phyloP scores from a whole-genome alignment of 2,329 filamentous ascomycete species.

The Fonsecaea multimorphosa region DNA sequence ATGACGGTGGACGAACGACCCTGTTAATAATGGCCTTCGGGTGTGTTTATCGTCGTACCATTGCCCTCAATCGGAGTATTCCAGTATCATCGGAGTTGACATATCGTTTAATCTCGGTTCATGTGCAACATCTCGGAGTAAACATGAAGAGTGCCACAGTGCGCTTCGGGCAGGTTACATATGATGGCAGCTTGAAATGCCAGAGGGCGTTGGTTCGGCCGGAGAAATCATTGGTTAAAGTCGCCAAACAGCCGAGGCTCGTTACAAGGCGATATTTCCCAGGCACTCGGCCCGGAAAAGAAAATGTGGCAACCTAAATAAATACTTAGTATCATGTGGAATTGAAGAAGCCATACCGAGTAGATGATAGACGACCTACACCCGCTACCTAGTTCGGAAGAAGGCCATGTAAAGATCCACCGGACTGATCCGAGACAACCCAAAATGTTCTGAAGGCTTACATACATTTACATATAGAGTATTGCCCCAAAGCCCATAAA shows the following conservation, averaged over 20 bases:
- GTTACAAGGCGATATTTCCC: neutral
- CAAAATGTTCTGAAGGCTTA: neutral
- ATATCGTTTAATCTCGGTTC: neutral
- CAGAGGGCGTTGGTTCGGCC: conserved; percentile 19
- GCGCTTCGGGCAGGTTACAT: neutral
- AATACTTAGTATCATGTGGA: too few species aligned
- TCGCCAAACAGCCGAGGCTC: conserved; percentile 17
- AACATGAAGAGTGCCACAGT: neutral
- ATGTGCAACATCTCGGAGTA: neutral
- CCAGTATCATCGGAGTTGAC: neutral
- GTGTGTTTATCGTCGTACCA: neutral
- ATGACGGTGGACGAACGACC: neutral
- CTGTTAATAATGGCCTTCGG: neutral
- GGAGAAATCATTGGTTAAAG: neutral
- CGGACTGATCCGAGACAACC: neutral
- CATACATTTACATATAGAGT: conserved; percentile 2
- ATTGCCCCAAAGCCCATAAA: neutral
- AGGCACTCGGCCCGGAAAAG: neutral
- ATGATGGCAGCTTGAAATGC: neutral
- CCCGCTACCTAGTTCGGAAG: neutral
- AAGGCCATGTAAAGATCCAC: neutral
- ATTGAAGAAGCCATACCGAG: neutral
- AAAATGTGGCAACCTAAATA: neutral
- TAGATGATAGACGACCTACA: neutral
- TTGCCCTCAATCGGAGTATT: neutral